Conservation (phyloP, 2,329 filamentous ascomycete species). For the Stylonectria norvegica region DNA sequence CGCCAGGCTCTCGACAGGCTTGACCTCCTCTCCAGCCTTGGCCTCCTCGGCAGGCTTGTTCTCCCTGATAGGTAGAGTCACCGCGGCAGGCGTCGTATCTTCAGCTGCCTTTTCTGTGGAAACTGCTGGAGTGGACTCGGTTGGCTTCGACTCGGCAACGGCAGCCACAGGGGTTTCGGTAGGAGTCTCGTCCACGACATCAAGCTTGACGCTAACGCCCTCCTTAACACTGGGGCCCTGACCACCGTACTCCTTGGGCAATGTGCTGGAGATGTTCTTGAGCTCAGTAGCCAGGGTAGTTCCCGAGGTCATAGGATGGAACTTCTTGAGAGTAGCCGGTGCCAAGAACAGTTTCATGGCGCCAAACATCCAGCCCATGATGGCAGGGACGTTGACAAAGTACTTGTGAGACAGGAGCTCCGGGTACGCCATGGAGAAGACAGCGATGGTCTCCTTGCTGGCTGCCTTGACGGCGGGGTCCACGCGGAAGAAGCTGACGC, state of each 20-base stretch:
- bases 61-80: slow-evolving; percentile 2
- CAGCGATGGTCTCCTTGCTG: slow-evolving; percentile 74
- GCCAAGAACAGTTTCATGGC: slow-evolving; percentile 74
- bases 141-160: slow-evolving; percentile 4
- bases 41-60: slow-evolving; percentile 1
- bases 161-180: slow-evolving; percentile 7
- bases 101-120: slow-evolving; percentile 11
- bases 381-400: slow-evolving; percentile 86
- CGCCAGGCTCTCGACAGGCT: slow-evolving; percentile 1
- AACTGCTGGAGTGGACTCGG: background rate
- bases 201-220: slow-evolving; percentile 31
- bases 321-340: slow-evolving; percentile 72
- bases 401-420: slow-evolving; percentile 84
- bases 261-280: slow-evolving; percentile 54
- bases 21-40: slow-evolving; percentile 7
- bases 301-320: slow-evolving; percentile 74
- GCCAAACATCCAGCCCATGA: slow-evolving; percentile 86
- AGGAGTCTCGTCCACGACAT: slow-evolving; percentile 8
- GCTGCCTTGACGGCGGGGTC: slow-evolving; percentile 73
- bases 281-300: slow-evolving; percentile 61
- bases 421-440: slow-evolving; percentile 80
- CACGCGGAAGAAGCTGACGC: slow-evolving; percentile 80
- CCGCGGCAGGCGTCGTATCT: slow-evolving; percentile 6
- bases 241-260: slow-evolving; percentile 79
- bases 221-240: slow-evolving; percentile 50